Base-by-base conservation (phyloP, 768 basidiomycete genomes). In the Mycena kentingensis region DNA sequence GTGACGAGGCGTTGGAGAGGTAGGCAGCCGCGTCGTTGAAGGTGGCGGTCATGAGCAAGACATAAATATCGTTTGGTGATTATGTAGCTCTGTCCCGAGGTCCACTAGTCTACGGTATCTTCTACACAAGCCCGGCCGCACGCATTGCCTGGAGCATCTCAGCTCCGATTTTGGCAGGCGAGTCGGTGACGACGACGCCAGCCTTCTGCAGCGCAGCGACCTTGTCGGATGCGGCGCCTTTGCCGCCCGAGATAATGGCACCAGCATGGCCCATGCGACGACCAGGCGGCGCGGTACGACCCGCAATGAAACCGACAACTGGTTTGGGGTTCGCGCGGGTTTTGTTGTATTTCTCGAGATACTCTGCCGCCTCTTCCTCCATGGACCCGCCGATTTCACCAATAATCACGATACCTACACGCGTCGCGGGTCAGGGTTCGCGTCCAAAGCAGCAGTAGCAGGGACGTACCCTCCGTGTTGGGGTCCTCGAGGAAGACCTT, bases 341-440 rank as follows among this genome's bases (percentile, higher is more conserved):
- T 74, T 92, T 90, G 79, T 99, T 99, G 77, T 90, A 88, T 70
- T 82, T 79, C 68, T 90, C 89, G 49, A 99, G 77, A 73, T 96
- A 98, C 62, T 94, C 97, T 5, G 97, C 97, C 6, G 97, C 97
- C 59, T 98, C 96, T 71, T 99, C 97, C 74, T 99, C 97, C 96
- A 98, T 97, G 7, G 92, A 88, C 19, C 97, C 97, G 58, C 97
- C 97, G 62, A 99, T 99, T 75, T 99, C 97, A 55, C 97, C 97
- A 63, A 99, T 99, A 57, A 98, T 77, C 57, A 99, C 96, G 60
- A 99, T 95, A 62, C 95, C 91, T 93, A n/a, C n/a, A n/a, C n/a
- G 35, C 4, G 12, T 54, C 11, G 19, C 16, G 10, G n/a, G 11
- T 22, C 2, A 22, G 21, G 46, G 18, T 27, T 28, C 31, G 53